These are phyloP conservation scores for Parathielavia appendiculata DNA, from an alignment of 495 filamentous ascomycete genomes.

Conservation along the genomic window DNA sequence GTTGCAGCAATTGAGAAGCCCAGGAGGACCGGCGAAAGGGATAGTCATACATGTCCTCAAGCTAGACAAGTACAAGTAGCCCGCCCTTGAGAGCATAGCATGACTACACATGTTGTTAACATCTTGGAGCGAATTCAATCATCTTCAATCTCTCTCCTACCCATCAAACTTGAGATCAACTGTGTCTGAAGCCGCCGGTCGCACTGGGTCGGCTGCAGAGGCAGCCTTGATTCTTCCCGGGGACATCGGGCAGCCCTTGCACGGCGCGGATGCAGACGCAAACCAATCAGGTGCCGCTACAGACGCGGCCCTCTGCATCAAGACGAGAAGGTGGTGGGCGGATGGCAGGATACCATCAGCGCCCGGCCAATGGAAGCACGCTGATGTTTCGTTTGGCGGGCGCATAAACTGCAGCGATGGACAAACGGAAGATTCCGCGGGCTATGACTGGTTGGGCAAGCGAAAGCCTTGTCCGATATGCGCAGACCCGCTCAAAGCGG, in stretches of 20 bases:
- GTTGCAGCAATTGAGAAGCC: no score
- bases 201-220: constrained; percentile 14
- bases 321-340: constrained; percentile 8
- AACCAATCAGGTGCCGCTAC: constrained; percentile 9
- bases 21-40: no score
- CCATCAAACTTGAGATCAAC: not conserved
- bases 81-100: not conserved
- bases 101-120: not conserved
- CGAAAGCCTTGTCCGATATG: constrained; percentile 13
- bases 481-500: not conserved
- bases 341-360: constrained; percentile 7
- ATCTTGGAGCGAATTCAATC: not conserved
- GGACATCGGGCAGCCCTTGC: constrained; percentile 10
- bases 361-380: constrained; percentile 13
- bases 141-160: not conserved
- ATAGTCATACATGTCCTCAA: no score
- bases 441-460: constrained; percentile 20
- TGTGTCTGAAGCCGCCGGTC: not conserved
- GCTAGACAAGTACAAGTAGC: no score
- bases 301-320: constrained; percentile 8
- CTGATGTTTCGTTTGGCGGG: constrained; percentile 25
- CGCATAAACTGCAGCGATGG: constrained; percentile 21
- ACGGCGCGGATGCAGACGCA: not conserved
- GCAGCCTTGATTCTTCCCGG: constrained; percentile 6
- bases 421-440: constrained; percentile 15